Percentiles rank a stretch among this genome's conserved stretches.
These are phyloP conservation scores for Pleurozium schreberi DNA, from an alignment of 225 moss, liverwort and hornwort genomes.

Conservation along the genomic window DNA sequence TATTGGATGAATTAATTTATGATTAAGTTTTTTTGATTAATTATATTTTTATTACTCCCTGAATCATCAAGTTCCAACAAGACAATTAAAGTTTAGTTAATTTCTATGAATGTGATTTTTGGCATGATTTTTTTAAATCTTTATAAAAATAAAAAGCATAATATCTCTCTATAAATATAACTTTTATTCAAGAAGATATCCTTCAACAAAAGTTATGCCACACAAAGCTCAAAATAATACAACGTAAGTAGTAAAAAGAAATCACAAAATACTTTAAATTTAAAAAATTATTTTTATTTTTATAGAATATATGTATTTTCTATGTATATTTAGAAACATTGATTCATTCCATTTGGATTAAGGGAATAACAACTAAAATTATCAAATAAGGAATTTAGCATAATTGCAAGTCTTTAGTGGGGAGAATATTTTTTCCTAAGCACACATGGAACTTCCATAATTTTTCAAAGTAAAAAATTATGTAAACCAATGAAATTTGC, in stretches of 20 bases:
- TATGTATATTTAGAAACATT: background rate
- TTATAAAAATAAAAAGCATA: too few species aligned
- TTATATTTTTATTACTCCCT: background rate
- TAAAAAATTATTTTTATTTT: too few species aligned
- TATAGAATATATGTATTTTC: too few species aligned
- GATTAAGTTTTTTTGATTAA: background rate
- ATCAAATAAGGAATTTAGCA: background rate
- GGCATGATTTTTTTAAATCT: too few species aligned
- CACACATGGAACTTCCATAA: background rate
- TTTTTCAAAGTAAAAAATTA: background rate
- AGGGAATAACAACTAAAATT: background rate
- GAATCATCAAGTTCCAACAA: fast-evolving
- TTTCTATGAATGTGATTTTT: too few species aligned
- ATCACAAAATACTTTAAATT: too few species aligned
- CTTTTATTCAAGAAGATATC: too few species aligned
- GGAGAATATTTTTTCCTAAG: background rate
- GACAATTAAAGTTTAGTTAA: background rate
- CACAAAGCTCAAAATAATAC: too few species aligned
- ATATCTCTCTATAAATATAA: too few species aligned
- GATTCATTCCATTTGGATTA: background rate
- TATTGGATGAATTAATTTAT: background rate
- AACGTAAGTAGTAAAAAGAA: too few species aligned
- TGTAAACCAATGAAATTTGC: fast-evolving
- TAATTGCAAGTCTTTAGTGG: background rate
- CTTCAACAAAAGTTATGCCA: too few species aligned